Conservation (phyloP, 2,329 filamentous ascomycete species). For the Penicillium sp. region DNA sequence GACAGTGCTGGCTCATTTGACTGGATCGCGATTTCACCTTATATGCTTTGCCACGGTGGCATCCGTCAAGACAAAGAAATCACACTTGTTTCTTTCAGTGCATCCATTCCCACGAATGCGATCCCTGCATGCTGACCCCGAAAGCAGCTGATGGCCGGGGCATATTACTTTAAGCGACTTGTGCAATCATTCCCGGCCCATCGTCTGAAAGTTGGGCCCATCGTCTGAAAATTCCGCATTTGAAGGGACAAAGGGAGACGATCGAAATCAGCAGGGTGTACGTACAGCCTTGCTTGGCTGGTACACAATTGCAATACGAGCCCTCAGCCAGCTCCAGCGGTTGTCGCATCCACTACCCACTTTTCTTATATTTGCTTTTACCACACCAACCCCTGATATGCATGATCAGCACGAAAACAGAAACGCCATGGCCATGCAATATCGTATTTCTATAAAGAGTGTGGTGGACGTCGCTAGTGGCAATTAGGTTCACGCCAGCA, state of each 20-base stretch:
- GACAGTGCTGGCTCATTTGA: constrained; percentile 1
- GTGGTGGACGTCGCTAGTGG: background rate
- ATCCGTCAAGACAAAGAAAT: background rate
- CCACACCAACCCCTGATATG: constrained; percentile 1
- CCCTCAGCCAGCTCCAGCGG: no score
- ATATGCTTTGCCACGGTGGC: constrained; percentile 1
- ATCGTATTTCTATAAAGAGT: constrained; percentile 4
- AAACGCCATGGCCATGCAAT: background rate
- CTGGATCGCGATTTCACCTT: constrained; percentile 6
- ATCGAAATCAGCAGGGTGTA: background rate
- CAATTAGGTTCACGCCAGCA: background rate
- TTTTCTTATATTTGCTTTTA: background rate
- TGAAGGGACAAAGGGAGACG: background rate
- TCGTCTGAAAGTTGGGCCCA: background rate
- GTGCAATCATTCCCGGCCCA: background rate
- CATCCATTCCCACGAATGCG: constrained; percentile 5
- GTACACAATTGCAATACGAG: constrained; percentile 5
- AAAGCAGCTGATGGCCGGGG: constrained; percentile 3
- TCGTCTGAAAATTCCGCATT: constrained; percentile 5
- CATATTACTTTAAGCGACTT: background rate
- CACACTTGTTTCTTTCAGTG: background rate
- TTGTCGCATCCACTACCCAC: background rate
- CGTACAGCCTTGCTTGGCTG: constrained; percentile 6
- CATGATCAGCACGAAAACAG: constrained; percentile 16
- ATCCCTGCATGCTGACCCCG: constrained; percentile 4